These are phyloP conservation scores for Choanephora cucurbitarum DNA, from an alignment of 371 early-diverging fungal genomes.

Conservation along the genomic window DNA sequence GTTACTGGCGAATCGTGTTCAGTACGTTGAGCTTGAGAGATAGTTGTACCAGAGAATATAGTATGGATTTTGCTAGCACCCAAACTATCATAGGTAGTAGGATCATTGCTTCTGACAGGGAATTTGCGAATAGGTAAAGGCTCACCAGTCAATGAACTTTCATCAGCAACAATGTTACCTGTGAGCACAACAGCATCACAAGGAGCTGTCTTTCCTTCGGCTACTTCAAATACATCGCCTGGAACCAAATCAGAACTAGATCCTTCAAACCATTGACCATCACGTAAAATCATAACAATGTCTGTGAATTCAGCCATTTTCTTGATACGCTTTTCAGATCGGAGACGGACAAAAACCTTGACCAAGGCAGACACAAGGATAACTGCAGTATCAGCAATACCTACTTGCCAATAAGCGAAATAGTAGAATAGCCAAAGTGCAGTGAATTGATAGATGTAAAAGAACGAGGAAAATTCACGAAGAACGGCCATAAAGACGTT, in stretches of 20 bases:
- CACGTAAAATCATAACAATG: slow-evolving; percentile 49
- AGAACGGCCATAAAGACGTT: slow-evolving; percentile 52
- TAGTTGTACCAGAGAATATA: slow-evolving; percentile 47
- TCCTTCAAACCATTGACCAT: slow-evolving; percentile 48
- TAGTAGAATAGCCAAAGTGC: slow-evolving; percentile 77
- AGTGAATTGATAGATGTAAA: slow-evolving; percentile 80
- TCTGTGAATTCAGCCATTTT: slow-evolving; percentile 67
- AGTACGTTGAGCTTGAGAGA: slow-evolving; percentile 35
- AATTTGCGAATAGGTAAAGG: slow-evolving; percentile 66
- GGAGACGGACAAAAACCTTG: slow-evolving; percentile 67
- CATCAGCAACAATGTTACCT: slow-evolving; percentile 75
- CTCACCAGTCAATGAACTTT: slow-evolving; percentile 71
- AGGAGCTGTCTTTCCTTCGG: slow-evolving; percentile 56
- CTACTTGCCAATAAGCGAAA: slow-evolving; percentile 75
- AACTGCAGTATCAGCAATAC: slow-evolving; percentile 71
- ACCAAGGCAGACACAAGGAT: slow-evolving; percentile 70
- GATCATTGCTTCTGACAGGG: slow-evolving; percentile 48
- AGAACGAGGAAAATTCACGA: slow-evolving; percentile 72
- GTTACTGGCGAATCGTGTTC: slow-evolving; percentile 32
- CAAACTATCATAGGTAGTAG: slow-evolving; percentile 32
- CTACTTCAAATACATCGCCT: slow-evolving; percentile 73
- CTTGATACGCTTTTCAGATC: slow-evolving; percentile 68
- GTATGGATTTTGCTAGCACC: slow-evolving; percentile 56
- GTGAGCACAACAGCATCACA: slow-evolving; percentile 70
- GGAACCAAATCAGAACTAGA: slow-evolving; percentile 65